Evolutionary conservation across 768 basidiomycete species (phyloP).

Genomic region (Suillus subaureus): DNA sequence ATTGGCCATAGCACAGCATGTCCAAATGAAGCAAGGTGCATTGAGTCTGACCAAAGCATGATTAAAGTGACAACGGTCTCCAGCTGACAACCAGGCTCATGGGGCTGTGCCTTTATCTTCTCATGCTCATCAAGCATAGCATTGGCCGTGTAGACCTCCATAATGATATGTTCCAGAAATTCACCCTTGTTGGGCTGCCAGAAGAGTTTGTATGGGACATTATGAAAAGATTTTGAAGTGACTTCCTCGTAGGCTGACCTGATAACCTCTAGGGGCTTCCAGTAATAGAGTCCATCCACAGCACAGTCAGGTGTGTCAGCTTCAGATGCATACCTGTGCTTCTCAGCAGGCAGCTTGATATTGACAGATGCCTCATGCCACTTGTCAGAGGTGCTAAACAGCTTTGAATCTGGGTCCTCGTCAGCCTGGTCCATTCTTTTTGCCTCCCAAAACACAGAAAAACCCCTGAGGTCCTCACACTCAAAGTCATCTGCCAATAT

Average conservation of each 20-base stretch:
- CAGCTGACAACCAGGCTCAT: slow-evolving; percentile 12
- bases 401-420: background rate
- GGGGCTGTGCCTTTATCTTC: slow-evolving; percentile 4
- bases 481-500: background rate
- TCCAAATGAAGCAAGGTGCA: slow-evolving; percentile 22
- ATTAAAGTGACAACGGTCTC: slow-evolving; percentile 18
- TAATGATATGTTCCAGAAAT: background rate
- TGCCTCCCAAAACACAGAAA: slow-evolving; percentile 11
- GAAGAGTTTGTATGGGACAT: slow-evolving; percentile 2
- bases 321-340: background rate
- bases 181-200: slow-evolving; percentile 3
- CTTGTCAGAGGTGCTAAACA: slow-evolving; percentile 2
- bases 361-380: slow-evolving; percentile 17
- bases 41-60: slow-evolving; percentile 30
- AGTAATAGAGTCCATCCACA: background rate
- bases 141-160: background rate
- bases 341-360: slow-evolving; percentile 10
- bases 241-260: background rate
- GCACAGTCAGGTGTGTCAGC: background rate
- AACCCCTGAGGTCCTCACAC: slow-evolving; percentile 20
- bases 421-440: background rate
- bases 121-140: slow-evolving; percentile 5
- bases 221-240: background rate
- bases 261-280: slow-evolving; percentile 2
- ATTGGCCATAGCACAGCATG: slow-evolving; percentile 20